Base-by-base conservation (phyloP, 2,329 filamentous ascomycete species). In the Lanzia echinophila region DNA sequence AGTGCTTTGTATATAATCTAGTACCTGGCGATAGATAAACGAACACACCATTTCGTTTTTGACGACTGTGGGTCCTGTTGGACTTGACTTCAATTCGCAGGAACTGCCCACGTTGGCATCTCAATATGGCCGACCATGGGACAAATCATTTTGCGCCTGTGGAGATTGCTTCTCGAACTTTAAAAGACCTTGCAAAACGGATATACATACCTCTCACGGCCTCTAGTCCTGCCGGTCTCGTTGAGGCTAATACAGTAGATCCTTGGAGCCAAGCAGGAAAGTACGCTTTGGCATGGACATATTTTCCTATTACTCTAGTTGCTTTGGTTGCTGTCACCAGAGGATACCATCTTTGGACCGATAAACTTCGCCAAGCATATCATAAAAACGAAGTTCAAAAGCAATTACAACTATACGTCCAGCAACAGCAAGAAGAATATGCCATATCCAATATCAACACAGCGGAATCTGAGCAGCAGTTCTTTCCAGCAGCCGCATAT, bases 341-440 rank as follows among this genome's bases (percentile, higher is more conserved):
- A 61, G 78, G 88, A 67, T 96, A 91, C 77, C 87, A 96, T 70
- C 84, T 87, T 62, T 96, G 90, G 86, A 90, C 91, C 63, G 91
- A 96, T 74, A 95, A 94, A 73, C 89, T 95, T 61, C 83, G 91
- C 61, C 88, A 91, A 62, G 91, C 90, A 58, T 82, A 94, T 56
- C 88, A 94, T 73, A 92, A 95, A 72, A 85, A 94, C 66, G 83
- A 89, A 67, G 78, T 88, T 63, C 78, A 88, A 65, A 78, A 84
- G 63, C 79, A 85, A 63, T 84, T 81, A 67, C 79, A 69, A 55
- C 69, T 75, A 48, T 78, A 83, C 19, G 74, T 74, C 33, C 79
- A 78, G 54, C 78, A 78, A 19, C 50, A 53, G 44, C 75, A 77
- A 48, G 76, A 75, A 58, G 81, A 85, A 63, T 83, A 83, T 68